phyloP scores from a whole-genome alignment of 192 early-diverging fungal genomes.

The Backusella tuberculispora region DNA sequence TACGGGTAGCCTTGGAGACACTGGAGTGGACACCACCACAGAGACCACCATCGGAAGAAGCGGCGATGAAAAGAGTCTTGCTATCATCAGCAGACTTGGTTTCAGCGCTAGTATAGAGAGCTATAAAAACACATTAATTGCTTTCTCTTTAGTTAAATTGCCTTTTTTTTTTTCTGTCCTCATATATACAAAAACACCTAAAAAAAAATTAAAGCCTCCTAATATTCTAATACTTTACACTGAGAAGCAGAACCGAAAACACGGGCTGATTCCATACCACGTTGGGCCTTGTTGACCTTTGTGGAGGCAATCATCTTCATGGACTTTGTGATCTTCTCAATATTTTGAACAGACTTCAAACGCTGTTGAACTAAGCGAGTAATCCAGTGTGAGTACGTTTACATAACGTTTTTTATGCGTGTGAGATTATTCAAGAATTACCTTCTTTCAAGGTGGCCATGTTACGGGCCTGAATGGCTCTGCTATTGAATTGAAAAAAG shows the following conservation, averaged over 20 bases:
- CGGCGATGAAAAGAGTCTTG: conserved; percentile 76
- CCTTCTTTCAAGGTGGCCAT: conserved; percentile 95
- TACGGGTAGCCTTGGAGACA: conserved; percentile 84
- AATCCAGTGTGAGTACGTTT: background rate
- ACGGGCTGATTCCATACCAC: conserved; percentile 86
- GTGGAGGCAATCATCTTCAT: conserved; percentile 99
- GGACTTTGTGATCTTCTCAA: conserved; percentile 99
- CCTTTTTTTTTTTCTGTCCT: no score
- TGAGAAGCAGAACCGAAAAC: conserved; percentile 66
- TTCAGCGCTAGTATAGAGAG: conserved; percentile 74
- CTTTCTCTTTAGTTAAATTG: no score
- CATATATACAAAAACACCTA: no score
- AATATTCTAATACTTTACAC: conserved; percentile 62
- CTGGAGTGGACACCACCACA: conserved; percentile 99
- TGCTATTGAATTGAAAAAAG: conserved; percentile 45
- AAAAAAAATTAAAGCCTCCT: no score
- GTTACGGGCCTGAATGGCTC: conserved; percentile 77
- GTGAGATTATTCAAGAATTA: conserved; percentile 36
- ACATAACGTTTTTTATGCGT: background rate
- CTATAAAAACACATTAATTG: conserved; percentile 41
- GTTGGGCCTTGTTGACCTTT: conserved; percentile 92
- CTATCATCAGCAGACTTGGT: conserved; percentile 65
- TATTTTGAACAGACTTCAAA: conserved; percentile 95
- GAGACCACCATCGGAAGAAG: conserved; percentile 96
- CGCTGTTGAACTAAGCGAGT: conserved; percentile 79